Conservation (phyloP, 805 yeast genomes). For the Teunomyces lycoperdinae region DNA sequence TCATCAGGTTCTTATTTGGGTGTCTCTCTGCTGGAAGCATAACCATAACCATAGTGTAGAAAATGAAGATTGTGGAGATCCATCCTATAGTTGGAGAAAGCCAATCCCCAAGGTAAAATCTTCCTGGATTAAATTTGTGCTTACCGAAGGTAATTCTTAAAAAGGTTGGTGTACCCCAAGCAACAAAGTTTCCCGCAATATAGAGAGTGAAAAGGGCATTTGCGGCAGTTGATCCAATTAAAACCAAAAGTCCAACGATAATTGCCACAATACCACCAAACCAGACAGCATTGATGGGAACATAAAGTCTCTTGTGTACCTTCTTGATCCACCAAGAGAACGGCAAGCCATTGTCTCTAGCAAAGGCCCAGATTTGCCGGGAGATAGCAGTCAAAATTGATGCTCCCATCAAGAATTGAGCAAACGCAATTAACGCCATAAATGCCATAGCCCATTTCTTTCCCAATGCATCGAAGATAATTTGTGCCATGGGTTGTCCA, state of each 20-base stretch:
- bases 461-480: conserved; percentile 61
- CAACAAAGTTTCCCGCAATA: conserved; percentile 59
- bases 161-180: conserved; percentile 62
- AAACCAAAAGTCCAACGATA: conserved; percentile 53
- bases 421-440: conserved; percentile 54
- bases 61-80: conserved; percentile 45
- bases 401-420: conserved; percentile 67
- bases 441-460: conserved; percentile 63
- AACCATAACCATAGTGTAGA: conserved; percentile 51
- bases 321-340: conserved; percentile 52
- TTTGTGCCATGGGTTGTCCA: conserved; percentile 67
- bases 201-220: conserved; percentile 63
- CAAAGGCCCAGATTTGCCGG: conserved; percentile 72
- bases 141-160: conserved; percentile 44
- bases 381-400: conserved; percentile 62
- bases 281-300: conserved; percentile 63
- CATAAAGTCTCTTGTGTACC: conserved; percentile 53
- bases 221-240: conserved; percentile 55
- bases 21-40: conserved; percentile 56
- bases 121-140: conserved; percentile 57
- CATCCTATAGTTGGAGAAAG: background rate
- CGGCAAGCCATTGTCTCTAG: conserved; percentile 76
- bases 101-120: conserved; percentile 56
- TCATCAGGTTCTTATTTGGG: conserved; percentile 53
- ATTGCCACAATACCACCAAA: conserved; percentile 49